Evolutionary conservation across 2,329 filamentous ascomycete species (phyloP), one percentile per base, ranked within the genome.

Genomic region (Penicillium sp.): DNA sequence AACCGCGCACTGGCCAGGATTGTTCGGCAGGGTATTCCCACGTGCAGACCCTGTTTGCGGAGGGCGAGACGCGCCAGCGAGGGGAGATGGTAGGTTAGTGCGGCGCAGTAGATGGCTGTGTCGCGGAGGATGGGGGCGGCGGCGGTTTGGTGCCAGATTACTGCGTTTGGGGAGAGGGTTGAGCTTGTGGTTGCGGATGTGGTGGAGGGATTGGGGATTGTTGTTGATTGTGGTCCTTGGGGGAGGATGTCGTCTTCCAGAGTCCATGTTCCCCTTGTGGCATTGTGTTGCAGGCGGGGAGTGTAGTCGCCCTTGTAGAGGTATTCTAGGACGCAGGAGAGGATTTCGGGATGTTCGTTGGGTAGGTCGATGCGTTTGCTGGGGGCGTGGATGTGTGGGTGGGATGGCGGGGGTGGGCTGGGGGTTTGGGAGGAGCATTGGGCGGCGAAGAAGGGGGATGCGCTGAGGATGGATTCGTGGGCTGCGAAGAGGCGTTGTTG

Each of bases 241-340:
- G 1, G 79, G 1, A 47, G 81, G 8, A 79, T 82, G 1, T 79
- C 76, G 54, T 87, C 86, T 77, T 96, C 92, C n/a, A 97, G 82
- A 74, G 91, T 89, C 89, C 91, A 97, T 56, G 87, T 89, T 76
- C 92, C 88, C 59, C 87, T 86, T 66, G 89, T 88, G 82, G 93
- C 92, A 80, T 94, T 92, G 79, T 92, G 92, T 60, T 92, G 80
- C 26, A 96, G 84, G 19, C 90, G 89, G 3, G 93, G 93, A 70
- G 89, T 93, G 81, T 97, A 97, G 78, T 97, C 93, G 66, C 93
- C 93, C 80, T 96, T 96, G 85, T 96, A 96, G 60, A 97, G 87
- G 70, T 90, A 97, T 75, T 97, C 93, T 60, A 97, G 88, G 12
- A 97, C 85, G 6, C 90, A 93, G 8, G 92, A 96, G 78, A 97